Evolutionary conservation across 1,284 basidiomycete species (phyloP).

Genomic region (Lignosus rhinocerotis): DNA sequence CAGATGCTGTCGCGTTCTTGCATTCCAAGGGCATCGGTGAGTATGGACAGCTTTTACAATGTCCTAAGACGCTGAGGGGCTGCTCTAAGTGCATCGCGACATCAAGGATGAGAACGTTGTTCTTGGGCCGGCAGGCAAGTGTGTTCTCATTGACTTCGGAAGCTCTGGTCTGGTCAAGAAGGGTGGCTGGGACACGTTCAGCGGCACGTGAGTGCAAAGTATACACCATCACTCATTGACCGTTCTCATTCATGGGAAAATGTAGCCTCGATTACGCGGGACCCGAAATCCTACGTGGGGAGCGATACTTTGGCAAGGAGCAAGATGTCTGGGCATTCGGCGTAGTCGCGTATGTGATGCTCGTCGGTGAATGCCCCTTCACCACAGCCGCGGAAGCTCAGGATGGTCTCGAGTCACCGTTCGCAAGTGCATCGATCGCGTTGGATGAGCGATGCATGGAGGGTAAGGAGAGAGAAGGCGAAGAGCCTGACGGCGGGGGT

Average conservation of each 20-base stretch:
- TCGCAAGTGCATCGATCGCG: slow-evolving; percentile 69
- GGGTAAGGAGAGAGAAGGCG: slow-evolving; percentile 66
- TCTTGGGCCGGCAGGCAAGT: slow-evolving; percentile 70
- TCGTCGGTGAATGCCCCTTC: slow-evolving; percentile 96
- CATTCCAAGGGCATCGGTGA: slow-evolving; percentile 87
- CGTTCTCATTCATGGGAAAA: slow-evolving; percentile 12
- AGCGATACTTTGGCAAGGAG: slow-evolving; percentile 93
- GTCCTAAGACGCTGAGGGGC: slow-evolving; percentile 2
- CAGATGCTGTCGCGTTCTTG: slow-evolving; percentile 89
- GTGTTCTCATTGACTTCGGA: slow-evolving; percentile 96
- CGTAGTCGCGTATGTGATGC: slow-evolving; percentile 94
- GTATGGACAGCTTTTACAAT: slow-evolving; percentile 24
- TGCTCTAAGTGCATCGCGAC: slow-evolving; percentile 85
- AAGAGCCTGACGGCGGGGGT: slow-evolving; percentile 80
- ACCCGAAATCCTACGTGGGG: slow-evolving; percentile 94
- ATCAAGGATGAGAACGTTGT: slow-evolving; percentile 99
- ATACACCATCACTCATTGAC: slow-evolving; percentile 14
- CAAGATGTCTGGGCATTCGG: slow-evolving; percentile 99
- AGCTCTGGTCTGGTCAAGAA: slow-evolving; percentile 87
- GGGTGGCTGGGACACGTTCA: slow-evolving; percentile 92
- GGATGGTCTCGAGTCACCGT: slow-evolving; percentile 73
- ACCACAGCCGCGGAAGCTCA: slow-evolving; percentile 84
- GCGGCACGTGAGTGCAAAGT: slow-evolving; percentile 73
- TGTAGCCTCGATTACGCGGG: slow-evolving; percentile 92
- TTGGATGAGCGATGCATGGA: slow-evolving; percentile 77